Evolutionary conservation across 2,329 filamentous ascomycete genomes (phyloP).

Genomic region (Fusarium sp.): DNA sequence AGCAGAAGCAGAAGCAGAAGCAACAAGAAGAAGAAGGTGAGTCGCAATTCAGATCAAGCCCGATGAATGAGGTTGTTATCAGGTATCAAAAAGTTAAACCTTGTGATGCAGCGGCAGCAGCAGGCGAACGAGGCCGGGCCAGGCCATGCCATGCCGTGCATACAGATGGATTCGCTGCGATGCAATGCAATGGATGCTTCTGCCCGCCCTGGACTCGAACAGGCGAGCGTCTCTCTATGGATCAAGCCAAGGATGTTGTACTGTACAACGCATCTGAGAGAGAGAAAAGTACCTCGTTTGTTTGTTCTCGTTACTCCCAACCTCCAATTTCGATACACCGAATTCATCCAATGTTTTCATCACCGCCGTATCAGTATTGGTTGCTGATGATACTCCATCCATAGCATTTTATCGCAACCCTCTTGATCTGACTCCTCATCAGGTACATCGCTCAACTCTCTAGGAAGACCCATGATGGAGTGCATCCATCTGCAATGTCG

Average conservation of each 20-base stretch:
- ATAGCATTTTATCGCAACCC: background rate
- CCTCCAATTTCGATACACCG: constrained; percentile 8
- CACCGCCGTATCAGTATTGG: background rate
- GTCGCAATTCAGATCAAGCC: constrained; percentile 5
- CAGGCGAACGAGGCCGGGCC: background rate
- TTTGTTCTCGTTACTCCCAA: constrained; percentile 20
- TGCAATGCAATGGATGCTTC: constrained; percentile 9
- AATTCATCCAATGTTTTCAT: constrained; percentile 1
- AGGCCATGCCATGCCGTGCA: background rate
- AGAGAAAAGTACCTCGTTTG: constrained; percentile 10
- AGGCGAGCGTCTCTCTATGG: constrained; percentile 24
- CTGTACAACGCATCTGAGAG: constrained; percentile 32
- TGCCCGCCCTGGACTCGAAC: background rate
- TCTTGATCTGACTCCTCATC: constrained; percentile 1
- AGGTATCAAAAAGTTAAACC: constrained; percentile 22
- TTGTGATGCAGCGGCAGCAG: constrained; percentile 20
- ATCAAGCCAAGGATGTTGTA: constrained; percentile 27
- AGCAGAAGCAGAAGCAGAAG: background rate
- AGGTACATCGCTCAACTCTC: background rate
- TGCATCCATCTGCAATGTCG: constrained; percentile 4
- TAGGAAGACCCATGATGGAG: constrained; percentile 20
- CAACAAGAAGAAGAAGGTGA: constrained; percentile 14
- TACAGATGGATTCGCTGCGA: background rate
- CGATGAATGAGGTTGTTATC: constrained; percentile 25
- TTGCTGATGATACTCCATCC: background rate